phyloP scores from a whole-genome alignment of 78 protist species.

The Pigoraptor vietnamica region DNA sequence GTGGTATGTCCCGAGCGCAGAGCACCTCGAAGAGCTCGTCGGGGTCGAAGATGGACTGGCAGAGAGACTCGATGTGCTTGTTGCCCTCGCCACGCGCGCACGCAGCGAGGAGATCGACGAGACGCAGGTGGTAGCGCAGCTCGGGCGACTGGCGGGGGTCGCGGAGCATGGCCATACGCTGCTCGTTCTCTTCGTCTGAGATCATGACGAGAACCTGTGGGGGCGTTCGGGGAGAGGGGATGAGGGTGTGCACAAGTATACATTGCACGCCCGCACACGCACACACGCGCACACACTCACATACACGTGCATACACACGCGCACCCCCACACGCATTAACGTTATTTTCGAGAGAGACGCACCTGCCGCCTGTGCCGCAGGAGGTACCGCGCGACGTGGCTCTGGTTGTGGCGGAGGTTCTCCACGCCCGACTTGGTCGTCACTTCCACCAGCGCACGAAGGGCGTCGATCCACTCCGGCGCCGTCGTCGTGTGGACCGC shows the following conservation, averaged over 20 bases:
- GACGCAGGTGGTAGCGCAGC: neutral
- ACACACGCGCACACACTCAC: no score
- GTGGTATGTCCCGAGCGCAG: neutral
- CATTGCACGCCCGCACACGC: no score
- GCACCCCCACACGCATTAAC: no score
- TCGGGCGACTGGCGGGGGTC: neutral
- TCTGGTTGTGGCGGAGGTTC: conserved; percentile 8
- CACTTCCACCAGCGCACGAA: neutral
- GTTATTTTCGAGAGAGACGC: no score
- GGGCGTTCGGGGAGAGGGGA: no score
- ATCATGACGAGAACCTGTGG: neutral
- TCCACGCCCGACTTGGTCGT: neutral
- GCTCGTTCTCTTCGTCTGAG: neutral
- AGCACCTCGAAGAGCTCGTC: conserved; percentile 9
- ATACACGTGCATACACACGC: no score
- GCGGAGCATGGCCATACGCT: conserved; percentile 6
- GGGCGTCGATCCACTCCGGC: neutral
- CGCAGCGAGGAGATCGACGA: neutral
- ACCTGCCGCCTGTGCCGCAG: neutral
- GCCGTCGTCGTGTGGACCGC: neutral
- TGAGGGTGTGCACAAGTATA: neutral
- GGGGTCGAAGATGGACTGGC: neutral
- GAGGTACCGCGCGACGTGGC: neutral
- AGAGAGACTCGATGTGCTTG: conserved; percentile 1
- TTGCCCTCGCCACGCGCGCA: conserved; percentile 6